Conservation (phyloP, 2,329 filamentous ascomycete species). For the Botrytis tulipae region DNA sequence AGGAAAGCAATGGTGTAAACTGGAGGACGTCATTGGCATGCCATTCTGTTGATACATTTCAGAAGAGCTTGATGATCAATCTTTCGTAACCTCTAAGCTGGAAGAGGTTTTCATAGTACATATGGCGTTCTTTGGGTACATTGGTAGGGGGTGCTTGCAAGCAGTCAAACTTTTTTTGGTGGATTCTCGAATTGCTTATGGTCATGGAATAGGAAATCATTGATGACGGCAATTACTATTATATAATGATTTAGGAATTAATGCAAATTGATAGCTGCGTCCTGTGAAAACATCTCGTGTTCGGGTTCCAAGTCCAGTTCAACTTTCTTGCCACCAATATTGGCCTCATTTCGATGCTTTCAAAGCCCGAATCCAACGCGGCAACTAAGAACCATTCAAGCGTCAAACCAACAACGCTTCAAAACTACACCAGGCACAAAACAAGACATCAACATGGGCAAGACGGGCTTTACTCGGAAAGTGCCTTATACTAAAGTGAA, state of each 20-base stretch:
- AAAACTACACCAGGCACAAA: not conserved
- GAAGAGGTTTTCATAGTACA: constrained; percentile 9
- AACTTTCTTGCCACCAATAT: not conserved
- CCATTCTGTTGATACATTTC: not conserved
- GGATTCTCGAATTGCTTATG: constrained; percentile 3
- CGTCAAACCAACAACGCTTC: not conserved
- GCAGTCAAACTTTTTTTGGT: not conserved
- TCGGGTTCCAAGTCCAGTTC: not conserved
- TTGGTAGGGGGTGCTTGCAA: constrained; percentile 13
- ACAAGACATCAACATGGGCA: not conserved
- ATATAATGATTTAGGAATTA: constrained; percentile 26
- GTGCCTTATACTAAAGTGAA: not conserved
- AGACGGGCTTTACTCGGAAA: constrained; percentile 18
- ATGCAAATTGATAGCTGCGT: constrained; percentile 14
- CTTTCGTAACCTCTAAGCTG: not conserved
- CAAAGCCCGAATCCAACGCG: not conserved
- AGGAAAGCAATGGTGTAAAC: constrained; percentile 2
- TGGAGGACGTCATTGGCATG: not conserved
- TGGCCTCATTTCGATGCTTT: not conserved
- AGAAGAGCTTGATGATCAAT: constrained; percentile 1
- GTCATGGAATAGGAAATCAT: constrained; percentile 14
- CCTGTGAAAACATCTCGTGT: not conserved
- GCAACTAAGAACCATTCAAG: not conserved
- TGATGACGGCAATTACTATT: constrained; percentile 11
- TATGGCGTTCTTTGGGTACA: constrained; percentile 20